These are phyloP conservation scores for Candolleomyces eurysporus DNA, from an alignment of 768 basidiomycete species.

Conservation along the genomic window DNA sequence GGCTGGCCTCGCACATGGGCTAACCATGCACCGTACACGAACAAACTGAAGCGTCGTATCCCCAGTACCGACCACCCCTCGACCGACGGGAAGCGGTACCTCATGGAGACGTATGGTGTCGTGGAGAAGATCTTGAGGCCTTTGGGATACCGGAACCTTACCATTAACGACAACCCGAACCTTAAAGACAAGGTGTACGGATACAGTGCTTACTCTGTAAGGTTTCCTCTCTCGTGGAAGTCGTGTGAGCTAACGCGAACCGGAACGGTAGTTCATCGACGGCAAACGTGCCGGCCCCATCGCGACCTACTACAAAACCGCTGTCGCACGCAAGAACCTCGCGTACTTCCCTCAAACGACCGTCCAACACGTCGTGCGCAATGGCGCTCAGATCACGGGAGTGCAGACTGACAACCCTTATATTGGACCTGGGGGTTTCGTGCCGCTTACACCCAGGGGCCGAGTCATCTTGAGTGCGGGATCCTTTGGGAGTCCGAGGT, in stretches of 20 bases:
- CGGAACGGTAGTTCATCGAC: slow-evolving; percentile 32
- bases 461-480: slow-evolving; percentile 62
- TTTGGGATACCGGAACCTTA: slow-evolving; percentile 51
- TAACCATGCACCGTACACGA: slow-evolving; percentile 50
- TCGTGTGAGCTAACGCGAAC: neutral
- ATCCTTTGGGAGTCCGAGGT: slow-evolving; percentile 52
- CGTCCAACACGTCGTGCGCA: slow-evolving; percentile 54
- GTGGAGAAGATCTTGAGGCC: slow-evolving; percentile 39
- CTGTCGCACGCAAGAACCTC: slow-evolving; percentile 50
- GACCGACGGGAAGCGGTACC: slow-evolving; percentile 56
- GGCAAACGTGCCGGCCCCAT: slow-evolving; percentile 56
- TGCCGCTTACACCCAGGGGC: slow-evolving; percentile 53
- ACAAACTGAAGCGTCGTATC: slow-evolving; percentile 46
- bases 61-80: slow-evolving; percentile 59
- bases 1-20: slow-evolving; percentile 59
- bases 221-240: slow-evolving; percentile 8
- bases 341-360: slow-evolving; percentile 46
- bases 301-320: slow-evolving; percentile 59
- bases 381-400: slow-evolving; percentile 53
- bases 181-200: slow-evolving; percentile 60
- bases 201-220: slow-evolving; percentile 44
- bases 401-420: slow-evolving; percentile 60
- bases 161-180: slow-evolving; percentile 56
- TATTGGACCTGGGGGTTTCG: slow-evolving; percentile 53
- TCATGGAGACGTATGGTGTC: slow-evolving; percentile 49